Conservation (phyloP, 495 filamentous ascomycete genomes). For the Hypoxylon crocopeplum region DNA sequence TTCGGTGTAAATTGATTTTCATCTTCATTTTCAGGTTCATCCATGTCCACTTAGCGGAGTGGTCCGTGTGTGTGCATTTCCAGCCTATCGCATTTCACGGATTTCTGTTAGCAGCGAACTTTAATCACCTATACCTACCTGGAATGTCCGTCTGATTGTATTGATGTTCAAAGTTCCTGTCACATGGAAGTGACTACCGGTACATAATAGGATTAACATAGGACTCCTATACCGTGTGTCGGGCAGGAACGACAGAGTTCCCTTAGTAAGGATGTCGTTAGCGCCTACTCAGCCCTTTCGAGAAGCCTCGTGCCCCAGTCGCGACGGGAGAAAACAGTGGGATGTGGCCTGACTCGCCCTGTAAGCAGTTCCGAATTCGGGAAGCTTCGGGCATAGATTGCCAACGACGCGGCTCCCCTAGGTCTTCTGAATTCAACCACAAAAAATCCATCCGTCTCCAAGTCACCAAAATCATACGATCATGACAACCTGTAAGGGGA, state of each 20-base stretch:
- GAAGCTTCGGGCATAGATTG: constrained; percentile 30
- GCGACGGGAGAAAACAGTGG: constrained; percentile 31
- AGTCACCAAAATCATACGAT: constrained; percentile 37
- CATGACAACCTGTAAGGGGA: constrained; percentile 25
- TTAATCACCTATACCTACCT: too few relatives aligned
- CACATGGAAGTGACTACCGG: too few relatives aligned
- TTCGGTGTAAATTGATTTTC: neutral
- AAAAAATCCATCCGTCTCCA: constrained; percentile 15
- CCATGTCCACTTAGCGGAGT: constrained; percentile 4
- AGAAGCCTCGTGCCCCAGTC: constrained; percentile 22
- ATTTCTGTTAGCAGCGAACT: constrained; percentile 6
- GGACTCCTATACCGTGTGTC: too few relatives aligned
- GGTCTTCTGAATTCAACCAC: constrained; percentile 9
- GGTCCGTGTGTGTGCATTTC: constrained; percentile 7
- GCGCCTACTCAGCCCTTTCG: constrained; percentile 26
- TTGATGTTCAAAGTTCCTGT: too few relatives aligned
- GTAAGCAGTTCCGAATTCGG: constrained; percentile 36
- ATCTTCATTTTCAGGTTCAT: too few relatives aligned
- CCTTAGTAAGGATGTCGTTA: constrained; percentile 22
- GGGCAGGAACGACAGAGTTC: constrained; percentile 17
- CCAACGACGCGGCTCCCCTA: constrained; percentile 22
- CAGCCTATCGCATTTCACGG: constrained; percentile 8
- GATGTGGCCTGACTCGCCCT: constrained; percentile 35
- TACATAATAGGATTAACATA: too few relatives aligned
- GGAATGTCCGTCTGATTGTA: too few relatives aligned